Percentiles rank a stretch among this genome's conserved stretches.
phyloP scores from a whole-genome alignment of 495 filamentous ascomycete genomes.

The Cercophora sp. region DNA sequence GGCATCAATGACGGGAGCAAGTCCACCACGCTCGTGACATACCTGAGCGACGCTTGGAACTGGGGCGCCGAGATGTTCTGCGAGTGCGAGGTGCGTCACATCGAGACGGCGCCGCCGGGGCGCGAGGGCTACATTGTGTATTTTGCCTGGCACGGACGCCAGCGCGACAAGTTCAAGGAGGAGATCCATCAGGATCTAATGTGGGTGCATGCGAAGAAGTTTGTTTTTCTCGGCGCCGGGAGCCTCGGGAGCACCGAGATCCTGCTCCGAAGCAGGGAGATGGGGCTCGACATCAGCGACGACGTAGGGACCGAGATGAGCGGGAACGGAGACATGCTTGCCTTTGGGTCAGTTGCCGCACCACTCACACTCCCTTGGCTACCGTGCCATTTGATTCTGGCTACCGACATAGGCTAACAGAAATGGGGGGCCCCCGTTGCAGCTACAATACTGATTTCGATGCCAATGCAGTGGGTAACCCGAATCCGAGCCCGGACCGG shows the following conservation, averaged over 20 bases:
- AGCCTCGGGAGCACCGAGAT: slow-evolving; percentile 63
- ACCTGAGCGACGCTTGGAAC: slow-evolving; percentile 70
- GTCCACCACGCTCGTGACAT: slow-evolving; percentile 60
- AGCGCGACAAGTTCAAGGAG: slow-evolving; percentile 53
- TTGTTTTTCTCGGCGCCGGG: slow-evolving; percentile 59
- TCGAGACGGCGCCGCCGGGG: slow-evolving; percentile 50
- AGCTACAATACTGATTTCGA: slow-evolving; percentile 54
- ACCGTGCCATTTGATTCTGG: no score
- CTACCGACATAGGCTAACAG: no score
- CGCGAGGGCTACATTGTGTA: slow-evolving; percentile 58
- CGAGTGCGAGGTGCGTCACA: slow-evolving; percentile 63
- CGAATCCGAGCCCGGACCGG: slow-evolving; percentile 43
- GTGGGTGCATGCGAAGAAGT: slow-evolving; percentile 62
- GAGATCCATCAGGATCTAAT: slow-evolving; percentile 59
- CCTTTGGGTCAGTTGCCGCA: no score
- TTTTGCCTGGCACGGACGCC: slow-evolving; percentile 62
- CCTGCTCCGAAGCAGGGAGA: slow-evolving; percentile 57
- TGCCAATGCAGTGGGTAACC: slow-evolving; percentile 53
- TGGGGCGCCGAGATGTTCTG: slow-evolving; percentile 73
- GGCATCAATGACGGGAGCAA: slow-evolving; percentile 68
- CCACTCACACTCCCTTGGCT: no score
- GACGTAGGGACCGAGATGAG: slow-evolving; percentile 59
- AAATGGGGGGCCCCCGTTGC: no score
- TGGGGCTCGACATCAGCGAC: slow-evolving; percentile 55
- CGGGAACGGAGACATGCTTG: slow-evolving; percentile 64